Evolutionary conservation across 495 filamentous ascomycete species (phyloP).

Genomic region (Baudoinia panamericana): DNA sequence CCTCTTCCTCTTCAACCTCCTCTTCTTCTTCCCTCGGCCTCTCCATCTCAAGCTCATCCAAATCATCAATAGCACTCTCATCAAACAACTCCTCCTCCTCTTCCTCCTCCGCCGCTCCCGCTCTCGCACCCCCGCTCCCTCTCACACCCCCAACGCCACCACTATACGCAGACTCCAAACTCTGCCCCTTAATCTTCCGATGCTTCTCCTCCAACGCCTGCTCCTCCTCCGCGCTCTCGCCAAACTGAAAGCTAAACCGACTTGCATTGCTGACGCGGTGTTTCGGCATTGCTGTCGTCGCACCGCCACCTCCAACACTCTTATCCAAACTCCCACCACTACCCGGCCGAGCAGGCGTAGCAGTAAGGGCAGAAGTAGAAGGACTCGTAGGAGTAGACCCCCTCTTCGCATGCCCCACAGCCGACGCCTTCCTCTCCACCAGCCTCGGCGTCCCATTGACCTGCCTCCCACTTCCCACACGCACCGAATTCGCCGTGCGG

Average conservation of each 20-base stretch:
- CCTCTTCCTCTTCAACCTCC: background rate
- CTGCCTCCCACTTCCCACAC: background rate
- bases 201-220: slow-evolving; percentile 75
- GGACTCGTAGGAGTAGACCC: too few relatives aligned
- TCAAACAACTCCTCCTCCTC: slow-evolving; percentile 38
- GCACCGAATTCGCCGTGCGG: slow-evolving; percentile 4
- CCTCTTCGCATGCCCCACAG: slow-evolving; percentile 22
- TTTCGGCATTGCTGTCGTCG: slow-evolving; percentile 37
- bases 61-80: slow-evolving; percentile 27
- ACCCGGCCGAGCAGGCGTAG: too few relatives aligned
- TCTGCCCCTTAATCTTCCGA: slow-evolving; percentile 36
- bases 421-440: slow-evolving; percentile 13
- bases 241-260: slow-evolving; percentile 85
- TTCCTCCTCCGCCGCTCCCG: slow-evolving; percentile 8
- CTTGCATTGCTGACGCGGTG: slow-evolving; percentile 81
- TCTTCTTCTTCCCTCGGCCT: background rate
- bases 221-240: slow-evolving; percentile 67
- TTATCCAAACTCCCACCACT: too few relatives aligned
- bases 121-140: background rate
- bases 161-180: too few relatives aligned
- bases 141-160: slow-evolving; percentile 17
- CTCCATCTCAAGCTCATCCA: slow-evolving; percentile 19
- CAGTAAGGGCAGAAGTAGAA: too few relatives aligned
- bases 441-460: background rate
- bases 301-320: too few relatives aligned